Evolutionary conservation across 352 stramenopile species (phyloP), one percentile per base, ranked within the genome.

Genomic region (Phytopythium montanum): DNA sequence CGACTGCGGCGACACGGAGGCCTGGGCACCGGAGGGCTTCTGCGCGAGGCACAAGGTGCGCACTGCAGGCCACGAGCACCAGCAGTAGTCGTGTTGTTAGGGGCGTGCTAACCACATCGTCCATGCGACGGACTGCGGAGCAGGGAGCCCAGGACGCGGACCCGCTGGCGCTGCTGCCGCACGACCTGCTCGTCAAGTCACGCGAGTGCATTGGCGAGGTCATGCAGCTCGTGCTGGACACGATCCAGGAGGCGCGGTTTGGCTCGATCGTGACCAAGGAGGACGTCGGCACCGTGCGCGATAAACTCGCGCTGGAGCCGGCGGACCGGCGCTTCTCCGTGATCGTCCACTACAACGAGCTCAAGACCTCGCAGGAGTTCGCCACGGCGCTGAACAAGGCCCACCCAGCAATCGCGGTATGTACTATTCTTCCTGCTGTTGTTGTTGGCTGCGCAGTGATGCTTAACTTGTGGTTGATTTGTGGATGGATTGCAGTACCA

Each of bases 1-100:
- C 65, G 97, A 99, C 82, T 99, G 97, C 65, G 97, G 97, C 39
- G 97, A 99, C 78, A 75, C 86, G 21, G 97, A 99, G 70, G 97
- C 97, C 4, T 99, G 97, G 97, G 86, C 85, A 16, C 77, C 88
- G 1, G 79, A 95, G 28, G 97, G 97, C 8, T 99, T 98, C 67
- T 99, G 97, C 73, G 61, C 80, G 10, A 56, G 79, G 46, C 97
- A 99, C 79, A 97, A 97, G 51, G 77, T 85, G n/a, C 5, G 58
- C 33, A 12, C 12, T 38, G n/a, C n/a, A n/a, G n/a, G n/a, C n/a
- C n/a, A n/a, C n/a, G n/a, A n/a, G 33, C 33, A 38, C 12, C 12
- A 12, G 12, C 12, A n/a, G n/a, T 38, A 6, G 33, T 38, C 33
- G 12, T 38, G 33, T 12, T 12, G 33, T 12, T 12, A 38, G 33